Evolutionary conservation across 805 yeast genomes (phyloP).

Genomic region (Allodekkera sacchari): DNA sequence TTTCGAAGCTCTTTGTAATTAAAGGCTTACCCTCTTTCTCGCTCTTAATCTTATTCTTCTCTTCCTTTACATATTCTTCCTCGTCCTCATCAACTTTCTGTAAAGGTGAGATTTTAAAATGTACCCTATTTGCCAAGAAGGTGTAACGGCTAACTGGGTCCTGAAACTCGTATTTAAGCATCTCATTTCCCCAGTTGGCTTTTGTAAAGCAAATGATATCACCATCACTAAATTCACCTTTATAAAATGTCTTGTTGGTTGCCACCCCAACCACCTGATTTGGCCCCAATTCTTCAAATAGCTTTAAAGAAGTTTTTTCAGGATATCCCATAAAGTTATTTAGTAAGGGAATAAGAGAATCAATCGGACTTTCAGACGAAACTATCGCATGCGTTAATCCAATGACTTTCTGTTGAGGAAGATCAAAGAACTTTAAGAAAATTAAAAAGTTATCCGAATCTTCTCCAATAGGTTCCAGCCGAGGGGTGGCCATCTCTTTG

Average conservation of each 20-base stretch:
- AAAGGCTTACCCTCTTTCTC: neutral
- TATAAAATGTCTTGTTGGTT: constrained; percentile 35
- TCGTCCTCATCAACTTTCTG: constrained; percentile 31
- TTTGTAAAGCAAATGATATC: constrained; percentile 45
- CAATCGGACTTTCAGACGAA: constrained; percentile 36
- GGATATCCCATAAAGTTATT: constrained; percentile 33
- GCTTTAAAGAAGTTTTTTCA: constrained; percentile 25
- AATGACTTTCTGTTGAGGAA: constrained; percentile 38
- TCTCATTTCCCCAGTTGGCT: constrained; percentile 8
- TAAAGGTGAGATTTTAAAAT: constrained; percentile 42
- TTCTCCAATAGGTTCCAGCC: constrained; percentile 15
- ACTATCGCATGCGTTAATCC: constrained; percentile 60
- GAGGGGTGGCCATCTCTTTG: constrained; percentile 8
- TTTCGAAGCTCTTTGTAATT: constrained; percentile 32
- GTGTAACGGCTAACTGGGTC: constrained; percentile 44
- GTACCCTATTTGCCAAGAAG: constrained; percentile 53
- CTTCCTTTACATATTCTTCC: constrained; percentile 41
- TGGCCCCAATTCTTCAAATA: constrained; percentile 57
- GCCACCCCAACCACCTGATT: constrained; percentile 39
- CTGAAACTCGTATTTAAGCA: constrained; percentile 17
- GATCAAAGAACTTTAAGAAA: constrained; percentile 65
- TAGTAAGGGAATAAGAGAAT: constrained; percentile 32
- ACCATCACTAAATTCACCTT: constrained; percentile 56
- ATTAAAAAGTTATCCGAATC: constrained; percentile 26
- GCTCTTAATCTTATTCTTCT: constrained; percentile 18